A percentile compares a stretch with the other conserved stretches of the same genome.
Conservation (phyloP, 495 filamentous ascomycete genomes). For the Podospora anserina region DNA sequence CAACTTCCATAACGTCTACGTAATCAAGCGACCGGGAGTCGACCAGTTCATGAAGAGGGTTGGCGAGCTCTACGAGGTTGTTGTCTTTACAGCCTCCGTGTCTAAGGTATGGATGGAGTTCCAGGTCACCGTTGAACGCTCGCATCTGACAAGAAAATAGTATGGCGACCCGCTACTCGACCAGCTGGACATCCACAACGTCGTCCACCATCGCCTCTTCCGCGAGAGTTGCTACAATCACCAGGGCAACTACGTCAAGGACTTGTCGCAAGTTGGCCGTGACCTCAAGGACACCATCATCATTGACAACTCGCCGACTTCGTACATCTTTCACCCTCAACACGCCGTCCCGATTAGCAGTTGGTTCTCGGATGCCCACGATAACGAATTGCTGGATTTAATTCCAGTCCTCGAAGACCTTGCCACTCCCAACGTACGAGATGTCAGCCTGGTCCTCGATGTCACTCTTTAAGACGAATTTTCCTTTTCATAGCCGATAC, state of each 20-base stretch:
- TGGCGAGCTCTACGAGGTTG: constrained; percentile 95
- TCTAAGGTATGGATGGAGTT: constrained; percentile 69
- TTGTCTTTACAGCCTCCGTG: constrained; percentile 97
- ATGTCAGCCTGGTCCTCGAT: constrained; percentile 97
- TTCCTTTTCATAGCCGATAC: constrained; percentile 32
- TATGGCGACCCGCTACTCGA: constrained; percentile 96
- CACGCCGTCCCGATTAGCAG: constrained; percentile 99
- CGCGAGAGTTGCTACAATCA: constrained; percentile 99
- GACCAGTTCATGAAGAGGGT: constrained; percentile 99
- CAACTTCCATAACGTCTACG: constrained; percentile 98
- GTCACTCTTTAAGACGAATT: constrained; percentile 69
- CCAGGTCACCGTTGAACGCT: background rate
- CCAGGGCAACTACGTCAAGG: constrained; percentile 99
- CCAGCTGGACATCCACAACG: constrained; percentile 94
- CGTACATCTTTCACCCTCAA: constrained; percentile 99
- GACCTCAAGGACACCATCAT: constrained; percentile 98
- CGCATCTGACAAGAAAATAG: constrained; percentile 43
- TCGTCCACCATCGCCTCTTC: constrained; percentile 95
- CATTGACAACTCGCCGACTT: constrained; percentile 98
- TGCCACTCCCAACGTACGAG: constrained; percentile 77
- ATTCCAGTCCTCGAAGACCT: constrained; percentile 99
- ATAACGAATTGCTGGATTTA: constrained; percentile 96
- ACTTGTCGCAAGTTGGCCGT: constrained; percentile 92
- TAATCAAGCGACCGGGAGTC: constrained; percentile 96
- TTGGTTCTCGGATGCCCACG: constrained; percentile 99